These are phyloP conservation scores for Gloeophyllum trabeum DNA, from an alignment of 768 basidiomycete genomes.

Conservation along the genomic window DNA sequence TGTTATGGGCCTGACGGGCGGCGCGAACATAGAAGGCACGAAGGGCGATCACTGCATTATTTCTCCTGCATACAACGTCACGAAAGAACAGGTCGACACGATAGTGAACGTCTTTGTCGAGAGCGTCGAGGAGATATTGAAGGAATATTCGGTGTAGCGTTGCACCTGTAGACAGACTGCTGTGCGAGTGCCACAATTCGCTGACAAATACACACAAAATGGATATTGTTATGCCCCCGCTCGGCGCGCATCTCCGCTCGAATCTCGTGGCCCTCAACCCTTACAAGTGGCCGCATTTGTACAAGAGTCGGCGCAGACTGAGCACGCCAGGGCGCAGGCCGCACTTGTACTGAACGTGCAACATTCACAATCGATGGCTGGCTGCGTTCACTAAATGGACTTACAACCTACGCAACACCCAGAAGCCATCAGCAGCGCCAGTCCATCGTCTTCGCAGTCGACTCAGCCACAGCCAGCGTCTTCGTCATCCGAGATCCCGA, in stretches of 20 bases:
- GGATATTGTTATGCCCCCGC: no score
- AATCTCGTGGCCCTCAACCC: no score
- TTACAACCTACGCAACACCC: slow-evolving; percentile 62
- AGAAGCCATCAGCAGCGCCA: slow-evolving; percentile 61
- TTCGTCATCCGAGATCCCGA: slow-evolving; percentile 33
- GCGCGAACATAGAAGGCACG: slow-evolving; percentile 55
- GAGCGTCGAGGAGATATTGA: slow-evolving; percentile 55
- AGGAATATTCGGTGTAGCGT: slow-evolving; percentile 15
- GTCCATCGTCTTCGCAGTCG: slow-evolving; percentile 35
- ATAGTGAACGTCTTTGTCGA: slow-evolving; percentile 58
- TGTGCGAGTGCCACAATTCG: no score
- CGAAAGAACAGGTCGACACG: slow-evolving; percentile 51
- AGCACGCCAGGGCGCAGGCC: no score
- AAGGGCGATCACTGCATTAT: slow-evolving; percentile 67
- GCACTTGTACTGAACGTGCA: slow-evolving; percentile 5
- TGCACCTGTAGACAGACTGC: no score
- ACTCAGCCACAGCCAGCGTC: slow-evolving; percentile 22
- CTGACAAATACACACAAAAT: no score
- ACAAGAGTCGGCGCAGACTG: no score
- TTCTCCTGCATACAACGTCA: slow-evolving; percentile 75
- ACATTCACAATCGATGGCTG: slow-evolving; percentile 63
- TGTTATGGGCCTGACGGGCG: slow-evolving; percentile 66
- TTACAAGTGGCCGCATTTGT: no score
- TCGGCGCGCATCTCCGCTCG: no score
- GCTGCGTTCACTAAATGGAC: slow-evolving; percentile 87